These are phyloP conservation scores for Phoenix dactylifera DNA, from an alignment of 176 grass and related monocot genomes.

Conservation along the genomic window DNA sequence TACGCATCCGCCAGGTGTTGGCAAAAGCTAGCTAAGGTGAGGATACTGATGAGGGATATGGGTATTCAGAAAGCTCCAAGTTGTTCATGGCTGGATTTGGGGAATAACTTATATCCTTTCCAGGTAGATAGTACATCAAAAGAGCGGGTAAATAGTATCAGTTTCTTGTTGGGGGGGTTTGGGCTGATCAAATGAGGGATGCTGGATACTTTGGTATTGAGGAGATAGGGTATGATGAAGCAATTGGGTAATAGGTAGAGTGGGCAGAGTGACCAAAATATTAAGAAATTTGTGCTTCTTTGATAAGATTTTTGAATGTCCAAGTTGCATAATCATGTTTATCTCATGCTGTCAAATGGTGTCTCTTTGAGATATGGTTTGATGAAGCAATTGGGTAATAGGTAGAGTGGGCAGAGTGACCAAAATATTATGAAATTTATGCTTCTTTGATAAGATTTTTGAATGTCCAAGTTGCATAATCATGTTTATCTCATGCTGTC, in stretches of 20 bases:
- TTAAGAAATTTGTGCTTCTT: too few relatives aligned
- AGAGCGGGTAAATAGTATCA: conserved; percentile 45
- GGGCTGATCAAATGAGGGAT: conserved; percentile 43
- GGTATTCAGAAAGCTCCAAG: conserved; percentile 49
- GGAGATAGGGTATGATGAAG: conserved; percentile 19
- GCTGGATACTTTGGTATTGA: conserved; percentile 17
- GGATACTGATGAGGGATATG: conserved; percentile 45
- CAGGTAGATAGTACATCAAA: conserved; percentile 45
- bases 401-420: neutral
- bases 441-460: too few relatives aligned
- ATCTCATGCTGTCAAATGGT: too few relatives aligned
- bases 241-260: conserved; percentile 1
- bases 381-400: conserved; percentile 12
- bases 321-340: too few relatives aligned
- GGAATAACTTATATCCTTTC: conserved; percentile 54
- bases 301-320: too few relatives aligned
- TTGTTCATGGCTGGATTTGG: conserved; percentile 61
- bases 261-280: neutral
- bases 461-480: too few relatives aligned
- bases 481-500: too few relatives aligned
- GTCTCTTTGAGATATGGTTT: conserved; percentile 11
- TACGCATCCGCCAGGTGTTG: conserved; percentile 55
- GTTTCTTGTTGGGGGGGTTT: conserved; percentile 38
- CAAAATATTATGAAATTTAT: too few relatives aligned
- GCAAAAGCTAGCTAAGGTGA: conserved; percentile 53